Base-by-base conservation (phyloP, 306 rosid species). In the Begonia masoniana region DNA sequence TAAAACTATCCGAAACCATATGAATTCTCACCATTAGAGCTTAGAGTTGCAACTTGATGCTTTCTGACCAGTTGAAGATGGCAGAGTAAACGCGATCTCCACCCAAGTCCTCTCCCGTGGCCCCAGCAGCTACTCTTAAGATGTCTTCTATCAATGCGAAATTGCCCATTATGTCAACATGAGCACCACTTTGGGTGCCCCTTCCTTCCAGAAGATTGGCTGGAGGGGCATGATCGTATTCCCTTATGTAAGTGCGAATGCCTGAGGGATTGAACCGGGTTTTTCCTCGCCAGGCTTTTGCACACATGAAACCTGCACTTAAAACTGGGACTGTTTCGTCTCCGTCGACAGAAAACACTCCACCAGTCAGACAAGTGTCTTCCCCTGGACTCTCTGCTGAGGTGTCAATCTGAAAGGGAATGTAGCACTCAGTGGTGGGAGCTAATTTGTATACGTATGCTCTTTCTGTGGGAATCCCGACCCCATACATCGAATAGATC, bases 141-240 rank as follows among this genome's bases (percentile, higher is more conserved):
- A 87, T 50, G 66, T 82, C 96, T 65, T 87, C 94, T 58, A 83
- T 83, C 71, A 87, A 61, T 4, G 85, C 94, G 52, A 83, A 87
- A 63, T 83, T 87, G 51, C 94, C 96, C 96, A 87, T 87, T 57
- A 82, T 87, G 58, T 87, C 94, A 63, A 87, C 96, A 61, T 87
- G 96, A 63, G 96, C 78, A 31, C 86, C 96, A 50, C 96, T 87
- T 47, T 75, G 94, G 7, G 96, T 82, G 1, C 96, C 96, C 10
- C 39, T 31, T 7, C 96, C 96, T 56, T 87, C 94, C 0, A 87
- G 76, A 50, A 82, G 54, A 71, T 71, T 78, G 59, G 94, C 71
- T 5, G 86, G 94, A 53, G 94, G 94, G 67, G 88, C 80, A 63
- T 87, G 96, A 10, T 76, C 80, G 13, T 83, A 83, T 69, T 87